These are phyloP conservation scores for Physaria fendleri DNA, from an alignment of 345 rosid species.

Conservation along the genomic window DNA sequence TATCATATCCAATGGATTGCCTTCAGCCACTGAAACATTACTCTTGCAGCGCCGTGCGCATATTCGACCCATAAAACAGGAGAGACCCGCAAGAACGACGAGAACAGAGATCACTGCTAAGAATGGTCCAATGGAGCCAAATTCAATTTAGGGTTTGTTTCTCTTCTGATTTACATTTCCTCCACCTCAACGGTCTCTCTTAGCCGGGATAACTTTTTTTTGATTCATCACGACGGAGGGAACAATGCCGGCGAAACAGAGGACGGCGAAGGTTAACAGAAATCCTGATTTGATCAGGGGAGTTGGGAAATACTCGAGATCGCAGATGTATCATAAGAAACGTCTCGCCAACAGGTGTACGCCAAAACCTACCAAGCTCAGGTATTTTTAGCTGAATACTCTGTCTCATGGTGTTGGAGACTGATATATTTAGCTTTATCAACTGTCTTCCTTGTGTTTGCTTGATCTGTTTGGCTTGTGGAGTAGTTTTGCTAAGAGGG, in stretches of 20 bases:
- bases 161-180: background rate
- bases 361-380: conserved; percentile 55
- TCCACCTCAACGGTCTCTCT: background rate
- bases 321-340: conserved; percentile 60
- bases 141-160: background rate
- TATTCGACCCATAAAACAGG: conserved; percentile 55
- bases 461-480: background rate
- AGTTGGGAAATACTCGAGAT: conserved; percentile 50
- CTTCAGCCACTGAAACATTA: conserved; percentile 4
- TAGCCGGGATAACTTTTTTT: background rate
- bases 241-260: conserved; percentile 40
- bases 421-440: background rate
- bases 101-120: conserved; percentile 56
- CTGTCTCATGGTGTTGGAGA: background rate
- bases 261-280: conserved; percentile 32
- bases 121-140: conserved; percentile 73
- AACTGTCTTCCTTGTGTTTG: background rate
- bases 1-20: conserved; percentile 36
- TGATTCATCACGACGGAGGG: background rate
- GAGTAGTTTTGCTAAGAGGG: background rate
- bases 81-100: conserved; percentile 41
- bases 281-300: conserved; percentile 51
- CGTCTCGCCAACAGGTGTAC: conserved; percentile 64
- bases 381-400: conserved; percentile 17
- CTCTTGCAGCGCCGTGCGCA: conserved; percentile 26